Evolutionary conservation across 169 alveolate species (phyloP).

Genomic region (Plasmodium cynomolgi): DNA sequence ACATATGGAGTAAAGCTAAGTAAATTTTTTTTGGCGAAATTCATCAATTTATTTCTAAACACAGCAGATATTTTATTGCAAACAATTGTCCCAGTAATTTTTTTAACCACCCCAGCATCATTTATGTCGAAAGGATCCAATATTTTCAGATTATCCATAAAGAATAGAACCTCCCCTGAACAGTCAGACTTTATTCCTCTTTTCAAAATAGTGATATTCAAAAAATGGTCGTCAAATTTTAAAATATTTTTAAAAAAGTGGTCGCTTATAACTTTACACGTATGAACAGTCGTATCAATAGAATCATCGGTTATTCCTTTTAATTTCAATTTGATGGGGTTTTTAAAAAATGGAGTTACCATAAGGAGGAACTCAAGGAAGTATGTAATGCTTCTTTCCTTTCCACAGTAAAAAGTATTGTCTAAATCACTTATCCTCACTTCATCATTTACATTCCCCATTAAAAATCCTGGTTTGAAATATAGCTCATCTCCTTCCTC

Average conservation of each 20-base stretch:
- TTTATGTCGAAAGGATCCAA: conserved; percentile 47
- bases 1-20: conserved; percentile 54
- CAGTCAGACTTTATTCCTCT: conserved; percentile 47
- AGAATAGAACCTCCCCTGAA: conserved; percentile 69
- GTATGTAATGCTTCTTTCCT: conserved; percentile 73
- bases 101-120: conserved; percentile 62
- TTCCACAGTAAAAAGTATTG: conserved; percentile 66
- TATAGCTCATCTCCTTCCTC: conserved; percentile 73
- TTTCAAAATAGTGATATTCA: conserved; percentile 55
- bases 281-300: conserved; percentile 55
- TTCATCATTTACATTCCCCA: conserved; percentile 72
- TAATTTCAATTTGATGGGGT: conserved; percentile 64
- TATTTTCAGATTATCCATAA: conserved; percentile 53
- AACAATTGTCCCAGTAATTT: conserved; percentile 54
- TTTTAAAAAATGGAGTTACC: conserved; percentile 72
- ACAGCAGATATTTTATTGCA: conserved; percentile 34
- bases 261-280: conserved; percentile 63
- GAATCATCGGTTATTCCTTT: conserved; percentile 75
- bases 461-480: conserved; percentile 74
- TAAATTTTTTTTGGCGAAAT: conserved; percentile 49
- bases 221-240: conserved; percentile 45
- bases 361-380: conserved; percentile 66
- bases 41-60: conserved; percentile 65
- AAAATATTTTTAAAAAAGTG: conserved; percentile 66
- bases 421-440: conserved; percentile 29